Evolutionary conservation across 208 protist species (phyloP), one percentile per base, ranked within the genome.

Genomic region (Balamuthia mandrillaris): DNA sequence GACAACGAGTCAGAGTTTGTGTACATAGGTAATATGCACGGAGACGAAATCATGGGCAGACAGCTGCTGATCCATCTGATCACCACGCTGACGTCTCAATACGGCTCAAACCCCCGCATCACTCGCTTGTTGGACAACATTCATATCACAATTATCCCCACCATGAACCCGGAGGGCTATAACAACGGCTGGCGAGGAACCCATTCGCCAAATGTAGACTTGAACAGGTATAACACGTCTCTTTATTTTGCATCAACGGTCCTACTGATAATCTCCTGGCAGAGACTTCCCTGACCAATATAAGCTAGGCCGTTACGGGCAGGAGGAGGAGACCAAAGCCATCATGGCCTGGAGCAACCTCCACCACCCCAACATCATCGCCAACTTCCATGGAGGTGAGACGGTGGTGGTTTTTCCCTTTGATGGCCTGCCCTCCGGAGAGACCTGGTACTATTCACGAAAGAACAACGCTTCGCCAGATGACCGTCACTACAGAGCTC

Each of bases 1-100:
- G 49, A 42, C n/a, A 37, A 37, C 35, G 54, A 83, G 77, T 18
- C 35, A 10, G 77, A 63, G 31, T 14, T 83, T 27, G 35, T 54
- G 77, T 78, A 78, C 63, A 78, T 78, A 14, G 81, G 37, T 24
- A 86, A 86, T 54, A 86, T 86, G 61, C 81, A 86, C 63, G 81
- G 81, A 37, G 81, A 86, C 45, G 81, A 86, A 41, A 35, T 61
- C 7, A 65, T 86, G 16, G 81, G 81, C 39, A 58, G 81, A 41
- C 63, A 86, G 81, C 6, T 86, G 45, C 24, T 27, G 31, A 66
- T 86, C 44, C 37, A 56, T 33, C 60, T 86, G 44, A 78, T 78
- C 56, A 5, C 56, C 29, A 12, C 54, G 18, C 63, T 78, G 16
- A 78, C 63, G 52, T 7, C 10, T 42, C 7, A 86, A 18, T 86